A percentile compares a stretch with the other conserved stretches of the same genome.
Evolutionary conservation across 768 basidiomycete genomes (phyloP).

Genomic region (Gloeophyllum trabeum): DNA sequence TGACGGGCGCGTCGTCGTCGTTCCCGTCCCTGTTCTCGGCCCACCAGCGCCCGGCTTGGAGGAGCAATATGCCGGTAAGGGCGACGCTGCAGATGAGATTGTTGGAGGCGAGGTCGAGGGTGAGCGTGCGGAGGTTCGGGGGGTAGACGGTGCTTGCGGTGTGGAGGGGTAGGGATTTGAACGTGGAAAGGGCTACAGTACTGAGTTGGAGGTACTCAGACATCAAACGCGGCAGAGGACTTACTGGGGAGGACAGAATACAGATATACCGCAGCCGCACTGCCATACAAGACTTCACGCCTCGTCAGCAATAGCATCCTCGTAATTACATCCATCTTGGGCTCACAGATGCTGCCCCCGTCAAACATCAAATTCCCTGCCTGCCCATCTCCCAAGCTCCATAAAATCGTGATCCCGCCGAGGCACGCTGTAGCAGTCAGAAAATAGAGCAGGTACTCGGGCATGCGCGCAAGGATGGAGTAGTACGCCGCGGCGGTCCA

Average conservation of each 20-base stretch:
- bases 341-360: conserved; percentile 78
- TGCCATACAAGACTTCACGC: conserved; percentile 59
- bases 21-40: conserved; percentile 63
- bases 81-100: conserved; percentile 84
- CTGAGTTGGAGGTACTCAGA: conserved; percentile 10
- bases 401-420: conserved; percentile 59
- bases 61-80: conserved; percentile 73
- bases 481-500: conserved; percentile 82
- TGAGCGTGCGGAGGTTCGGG: conserved; percentile 43
- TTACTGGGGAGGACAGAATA: conserved; percentile 73
- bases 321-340: conserved; percentile 1
- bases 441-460: conserved; percentile 25
- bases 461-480: conserved; percentile 60
- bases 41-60: conserved; percentile 82
- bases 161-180: conserved; percentile 10
- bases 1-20: conserved; percentile 22
- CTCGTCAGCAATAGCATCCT: neutral
- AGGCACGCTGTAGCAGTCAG: conserved; percentile 36
- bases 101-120: conserved; percentile 72
- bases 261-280: conserved; percentile 60
- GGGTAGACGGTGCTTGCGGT: conserved; percentile 53
- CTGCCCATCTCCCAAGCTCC: conserved; percentile 66
- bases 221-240: conserved; percentile 15
- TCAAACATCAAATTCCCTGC: conserved; percentile 89
- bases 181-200: conserved; percentile 52